Conservation (phyloP, 768 basidiomycete species). For the Lentinula boryana region DNA sequence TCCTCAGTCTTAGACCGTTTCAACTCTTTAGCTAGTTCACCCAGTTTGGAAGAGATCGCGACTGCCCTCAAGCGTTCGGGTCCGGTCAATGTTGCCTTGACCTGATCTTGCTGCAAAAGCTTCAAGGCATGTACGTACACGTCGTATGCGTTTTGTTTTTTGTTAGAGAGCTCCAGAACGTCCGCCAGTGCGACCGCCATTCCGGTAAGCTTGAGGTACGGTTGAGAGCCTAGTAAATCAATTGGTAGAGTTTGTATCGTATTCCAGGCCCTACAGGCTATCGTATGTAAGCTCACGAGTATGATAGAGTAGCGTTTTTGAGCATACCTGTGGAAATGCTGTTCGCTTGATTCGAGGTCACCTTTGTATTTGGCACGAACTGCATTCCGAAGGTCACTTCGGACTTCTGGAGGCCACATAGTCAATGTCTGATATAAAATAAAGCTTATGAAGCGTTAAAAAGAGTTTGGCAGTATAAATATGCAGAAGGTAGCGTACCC, state of each 20-base stretch:
- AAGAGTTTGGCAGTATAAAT: background rate
- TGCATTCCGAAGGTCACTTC: conserved; percentile 58
- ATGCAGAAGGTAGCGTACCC: background rate
- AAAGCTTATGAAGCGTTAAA: conserved; percentile 28
- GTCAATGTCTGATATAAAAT: conserved; percentile 52
- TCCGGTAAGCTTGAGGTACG: conserved; percentile 63
- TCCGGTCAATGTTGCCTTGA: conserved; percentile 15
- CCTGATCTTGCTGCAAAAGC: conserved; percentile 22
- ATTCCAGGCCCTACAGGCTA: conserved; percentile 45
- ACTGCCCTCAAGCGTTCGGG: conserved; percentile 30
- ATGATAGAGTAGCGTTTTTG: background rate
- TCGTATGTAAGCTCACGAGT: conserved; percentile 5
- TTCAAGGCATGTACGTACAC: conserved; percentile 31
- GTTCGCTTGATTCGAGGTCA: conserved; percentile 44
- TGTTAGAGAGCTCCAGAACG: conserved; percentile 39
- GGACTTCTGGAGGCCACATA: conserved; percentile 62
- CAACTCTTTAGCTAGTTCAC: conserved; percentile 31
- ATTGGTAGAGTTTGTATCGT: conserved; percentile 40
- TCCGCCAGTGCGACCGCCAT: conserved; percentile 58
- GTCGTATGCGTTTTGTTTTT: conserved; percentile 29
- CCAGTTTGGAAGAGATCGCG: conserved; percentile 36
- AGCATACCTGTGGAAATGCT: conserved; percentile 49
- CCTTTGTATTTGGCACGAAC: conserved; percentile 57
- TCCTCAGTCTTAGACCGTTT: conserved; percentile 26
- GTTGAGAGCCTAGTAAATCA: conserved; percentile 32